Conservation (phyloP, 1,284 basidiomycete species). For the Blastosporella zonata region DNA sequence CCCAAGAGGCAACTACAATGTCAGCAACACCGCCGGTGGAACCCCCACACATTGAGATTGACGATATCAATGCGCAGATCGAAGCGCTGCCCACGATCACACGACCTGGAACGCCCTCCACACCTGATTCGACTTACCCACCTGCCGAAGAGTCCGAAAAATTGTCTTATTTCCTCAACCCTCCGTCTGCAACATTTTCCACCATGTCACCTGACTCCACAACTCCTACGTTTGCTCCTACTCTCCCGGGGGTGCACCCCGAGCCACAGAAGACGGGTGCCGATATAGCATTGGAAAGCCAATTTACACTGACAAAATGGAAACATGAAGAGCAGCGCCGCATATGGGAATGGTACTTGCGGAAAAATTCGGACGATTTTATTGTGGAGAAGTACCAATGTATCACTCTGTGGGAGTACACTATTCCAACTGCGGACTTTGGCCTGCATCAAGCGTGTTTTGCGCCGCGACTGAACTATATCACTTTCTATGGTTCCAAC, state of each 20-base stretch:
- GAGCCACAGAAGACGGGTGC: constrained; percentile 46
- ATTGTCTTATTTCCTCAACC: constrained; percentile 27
- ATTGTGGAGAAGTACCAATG: constrained; percentile 93
- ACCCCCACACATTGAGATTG: constrained; percentile 28
- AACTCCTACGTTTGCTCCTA: constrained; percentile 4
- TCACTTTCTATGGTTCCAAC: constrained; percentile 91
- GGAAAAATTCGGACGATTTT: constrained; percentile 80
- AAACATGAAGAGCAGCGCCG: constrained; percentile 82
- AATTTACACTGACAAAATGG: constrained; percentile 68
- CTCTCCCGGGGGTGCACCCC: constrained; percentile 37
- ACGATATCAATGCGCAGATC: constrained; percentile 67
- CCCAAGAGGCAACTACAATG: constrained; percentile 44
- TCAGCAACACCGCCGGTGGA: constrained; percentile 20
- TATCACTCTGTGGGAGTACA: constrained; percentile 75
- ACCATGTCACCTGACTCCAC: constrained; percentile 16
- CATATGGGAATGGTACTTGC: constrained; percentile 90
- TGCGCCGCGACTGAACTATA: constrained; percentile 65
- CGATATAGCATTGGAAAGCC: constrained; percentile 72
- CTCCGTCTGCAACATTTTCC: constrained; percentile 18
- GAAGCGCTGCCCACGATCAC: constrained; percentile 58
- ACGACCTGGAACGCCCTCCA: constrained; percentile 45
- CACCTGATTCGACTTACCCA: constrained; percentile 25
- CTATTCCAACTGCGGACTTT: constrained; percentile 67
- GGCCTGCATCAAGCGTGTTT: constrained; percentile 67
- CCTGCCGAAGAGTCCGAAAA: constrained; percentile 26